These are phyloP conservation scores for Pichia kudriavzevii DNA, from an alignment of 1,139 yeast species.

Conservation along the genomic window DNA sequence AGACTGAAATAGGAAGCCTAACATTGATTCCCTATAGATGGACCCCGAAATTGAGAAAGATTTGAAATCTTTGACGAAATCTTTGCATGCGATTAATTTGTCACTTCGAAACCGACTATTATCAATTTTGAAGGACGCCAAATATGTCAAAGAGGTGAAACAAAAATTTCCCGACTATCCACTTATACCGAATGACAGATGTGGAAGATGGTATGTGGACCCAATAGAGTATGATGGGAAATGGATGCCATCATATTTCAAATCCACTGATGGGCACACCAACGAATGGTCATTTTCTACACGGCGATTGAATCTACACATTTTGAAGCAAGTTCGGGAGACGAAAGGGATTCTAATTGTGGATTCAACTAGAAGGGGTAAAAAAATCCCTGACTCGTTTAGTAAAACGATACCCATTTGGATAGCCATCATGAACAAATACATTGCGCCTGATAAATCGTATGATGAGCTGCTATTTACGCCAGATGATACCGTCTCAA, in stretches of 20 bases:
- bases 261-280: slow-evolving; percentile 86
- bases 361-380: slow-evolving; percentile 82
- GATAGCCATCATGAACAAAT: slow-evolving; percentile 71
- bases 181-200: slow-evolving; percentile 68
- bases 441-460: slow-evolving; percentile 33
- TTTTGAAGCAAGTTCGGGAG: slow-evolving; percentile 40
- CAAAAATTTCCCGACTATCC: slow-evolving; percentile 30
- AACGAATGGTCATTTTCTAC: slow-evolving; percentile 72
- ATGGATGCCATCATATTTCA: slow-evolving; percentile 49
- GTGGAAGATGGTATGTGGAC: slow-evolving; percentile 80
- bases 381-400: slow-evolving; percentile 76
- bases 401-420: slow-evolving; percentile 85
- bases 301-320: slow-evolving; percentile 66
- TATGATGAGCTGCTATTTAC: slow-evolving; percentile 32
- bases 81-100: slow-evolving; percentile 12
- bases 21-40: slow-evolving; percentile 6
- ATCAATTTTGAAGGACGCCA: slow-evolving; percentile 57
- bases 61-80: slow-evolving; percentile 10
- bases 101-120: slow-evolving; percentile 58
- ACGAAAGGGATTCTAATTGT: slow-evolving; percentile 52
- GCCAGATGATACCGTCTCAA: slow-evolving; percentile 50
- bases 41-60: slow-evolving; percentile 18
- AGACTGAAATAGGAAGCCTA: no score
- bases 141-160: slow-evolving; percentile 30
- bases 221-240: slow-evolving; percentile 36